These are phyloP conservation scores for Tolypocladium sp. DNA, from an alignment of 2,329 filamentous ascomycete species.

Conservation along the genomic window DNA sequence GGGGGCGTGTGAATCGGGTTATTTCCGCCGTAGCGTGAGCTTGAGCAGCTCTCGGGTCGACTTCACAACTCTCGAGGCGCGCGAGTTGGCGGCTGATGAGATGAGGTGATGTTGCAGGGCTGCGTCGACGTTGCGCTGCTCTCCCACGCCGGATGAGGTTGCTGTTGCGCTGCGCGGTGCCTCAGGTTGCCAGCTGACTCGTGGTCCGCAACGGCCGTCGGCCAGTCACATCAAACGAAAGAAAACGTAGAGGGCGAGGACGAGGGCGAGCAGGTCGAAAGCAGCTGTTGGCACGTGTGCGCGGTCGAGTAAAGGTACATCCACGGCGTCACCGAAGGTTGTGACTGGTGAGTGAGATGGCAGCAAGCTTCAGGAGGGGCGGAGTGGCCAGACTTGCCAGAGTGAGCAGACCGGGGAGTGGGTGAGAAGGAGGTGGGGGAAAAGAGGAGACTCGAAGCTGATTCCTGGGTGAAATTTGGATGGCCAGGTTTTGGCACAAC, in stretches of 20 bases:
- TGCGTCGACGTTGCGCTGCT: background rate
- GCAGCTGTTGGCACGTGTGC: background rate
- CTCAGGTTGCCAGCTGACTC: background rate
- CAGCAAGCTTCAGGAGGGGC: conserved; percentile 2
- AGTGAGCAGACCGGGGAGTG: background rate
- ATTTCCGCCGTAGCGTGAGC: conserved; percentile 21
- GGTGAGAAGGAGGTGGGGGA: background rate
- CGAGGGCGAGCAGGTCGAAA: background rate
- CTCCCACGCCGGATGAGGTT: background rate
- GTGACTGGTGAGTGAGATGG: background rate
- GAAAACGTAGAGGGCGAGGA: background rate
- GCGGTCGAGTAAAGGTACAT: background rate
- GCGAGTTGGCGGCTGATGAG: background rate
- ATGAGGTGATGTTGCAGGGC: background rate
- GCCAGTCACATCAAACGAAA: background rate
- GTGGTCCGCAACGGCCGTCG: background rate
- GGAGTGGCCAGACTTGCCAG: conserved; percentile 1
- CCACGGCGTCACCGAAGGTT: background rate
- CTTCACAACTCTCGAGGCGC: background rate
- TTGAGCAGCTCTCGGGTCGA: conserved; percentile 4
- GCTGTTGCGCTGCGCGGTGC: background rate
- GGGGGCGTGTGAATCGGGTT: conserved; percentile 19
- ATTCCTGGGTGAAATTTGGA: conserved; percentile 2
- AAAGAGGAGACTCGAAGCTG: conserved; percentile 1
- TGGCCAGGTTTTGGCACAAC: conserved; percentile 4